phyloP scores from a whole-genome alignment of 2,329 filamentous ascomycete genomes.

The Rosellinia necatrix region DNA sequence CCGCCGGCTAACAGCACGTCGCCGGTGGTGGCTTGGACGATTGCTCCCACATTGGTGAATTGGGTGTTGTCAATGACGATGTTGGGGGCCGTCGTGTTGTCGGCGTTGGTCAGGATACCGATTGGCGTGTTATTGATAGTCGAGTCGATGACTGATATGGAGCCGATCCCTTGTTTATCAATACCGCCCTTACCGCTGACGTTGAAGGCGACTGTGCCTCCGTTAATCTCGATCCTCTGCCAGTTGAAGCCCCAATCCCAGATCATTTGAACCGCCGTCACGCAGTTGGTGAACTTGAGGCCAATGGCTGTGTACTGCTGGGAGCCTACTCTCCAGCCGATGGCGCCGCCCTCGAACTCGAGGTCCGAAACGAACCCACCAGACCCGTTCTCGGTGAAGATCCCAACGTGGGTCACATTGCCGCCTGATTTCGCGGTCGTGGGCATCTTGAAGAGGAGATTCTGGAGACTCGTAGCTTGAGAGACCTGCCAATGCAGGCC shows the following conservation, averaged over 20 bases:
- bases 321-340: background rate
- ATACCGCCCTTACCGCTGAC: background rate
- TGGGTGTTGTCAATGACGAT: background rate
- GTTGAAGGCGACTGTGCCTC: background rate
- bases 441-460: background rate
- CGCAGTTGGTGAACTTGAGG: background rate
- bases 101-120: background rate
- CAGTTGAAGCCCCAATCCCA: slow-evolving; percentile 6
- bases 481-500: background rate
- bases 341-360: background rate
- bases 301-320: background rate
- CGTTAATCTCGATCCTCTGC: background rate
- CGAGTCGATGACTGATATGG: background rate
- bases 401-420: background rate
- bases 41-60: background rate
- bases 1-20: background rate
- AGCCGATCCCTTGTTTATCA: background rate
- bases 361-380: background rate
- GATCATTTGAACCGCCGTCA: background rate
- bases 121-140: background rate
- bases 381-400: slow-evolving; percentile 1
- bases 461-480: background rate
- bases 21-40: background rate
- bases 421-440: no score
- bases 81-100: no score